phyloP scores from a whole-genome alignment of 2,329 filamentous ascomycete species.

The Claviceps digitariae region DNA sequence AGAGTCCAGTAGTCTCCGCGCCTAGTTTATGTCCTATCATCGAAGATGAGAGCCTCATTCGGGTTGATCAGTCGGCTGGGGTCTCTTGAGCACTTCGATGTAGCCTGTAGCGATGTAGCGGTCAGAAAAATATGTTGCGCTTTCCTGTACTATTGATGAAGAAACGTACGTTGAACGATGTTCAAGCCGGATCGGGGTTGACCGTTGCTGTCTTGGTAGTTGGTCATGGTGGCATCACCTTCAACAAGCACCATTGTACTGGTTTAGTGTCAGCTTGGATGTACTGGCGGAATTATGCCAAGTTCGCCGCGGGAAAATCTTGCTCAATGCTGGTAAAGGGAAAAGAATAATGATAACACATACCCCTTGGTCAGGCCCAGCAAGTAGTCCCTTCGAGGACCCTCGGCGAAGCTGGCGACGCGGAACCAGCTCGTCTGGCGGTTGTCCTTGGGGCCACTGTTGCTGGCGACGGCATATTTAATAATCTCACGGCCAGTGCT shows the following conservation, averaged over 20 bases:
- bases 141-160: neutral
- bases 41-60: conserved; percentile 8
- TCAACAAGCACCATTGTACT: conserved; percentile 75
- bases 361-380: conserved; percentile 73
- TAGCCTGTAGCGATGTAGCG: conserved; percentile 18
- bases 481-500: conserved; percentile 61
- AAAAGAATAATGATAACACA: conserved; percentile 21
- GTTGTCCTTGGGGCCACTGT: conserved; percentile 52
- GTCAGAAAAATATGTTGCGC: neutral
- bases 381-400: conserved; percentile 56
- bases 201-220: conserved; percentile 57
- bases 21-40: neutral
- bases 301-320: neutral
- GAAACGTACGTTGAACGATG: conserved; percentile 64
- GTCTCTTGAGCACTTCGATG: conserved; percentile 33
- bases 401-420: conserved; percentile 61
- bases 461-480: conserved; percentile 63
- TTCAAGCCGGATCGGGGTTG: conserved; percentile 50
- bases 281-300: neutral
- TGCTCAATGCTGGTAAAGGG: neutral
- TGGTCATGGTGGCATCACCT: conserved; percentile 59
- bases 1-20: no score
- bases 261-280: conserved; percentile 9
- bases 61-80: conserved; percentile 14
- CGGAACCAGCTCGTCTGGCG: conserved; percentile 76